A percentile compares a stretch with the other conserved stretches of the same genome.
These are phyloP conservation scores for Acanthamoeba culbertsoni DNA, from an alignment of 208 protist species.

Conservation along the genomic window DNA sequence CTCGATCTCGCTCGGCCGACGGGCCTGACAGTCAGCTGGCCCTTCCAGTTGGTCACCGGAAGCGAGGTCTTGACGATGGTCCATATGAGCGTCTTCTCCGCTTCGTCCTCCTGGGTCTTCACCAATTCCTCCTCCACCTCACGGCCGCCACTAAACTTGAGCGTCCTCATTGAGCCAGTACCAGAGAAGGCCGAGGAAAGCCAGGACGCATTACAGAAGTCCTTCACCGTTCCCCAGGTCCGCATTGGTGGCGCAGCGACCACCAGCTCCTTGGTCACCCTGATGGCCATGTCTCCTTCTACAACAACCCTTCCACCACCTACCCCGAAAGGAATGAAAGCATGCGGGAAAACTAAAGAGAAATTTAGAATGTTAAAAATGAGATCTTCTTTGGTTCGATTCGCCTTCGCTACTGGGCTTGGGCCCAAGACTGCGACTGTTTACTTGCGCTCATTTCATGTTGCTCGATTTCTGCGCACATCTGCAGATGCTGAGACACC, in stretches of 20 bases:
- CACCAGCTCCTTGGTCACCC: not conserved
- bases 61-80: not conserved
- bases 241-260: not conserved
- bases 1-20: not conserved
- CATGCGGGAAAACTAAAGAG: not conserved
- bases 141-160: not conserved
- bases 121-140: not conserved
- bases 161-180: not conserved
- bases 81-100: not conserved
- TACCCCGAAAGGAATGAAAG: not conserved
- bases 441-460: not conserved
- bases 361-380: not conserved
- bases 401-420: not conserved
- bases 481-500: not conserved
- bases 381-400: too few species aligned
- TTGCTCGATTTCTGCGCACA: not conserved
- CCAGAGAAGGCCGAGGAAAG: not conserved
- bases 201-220: not conserved
- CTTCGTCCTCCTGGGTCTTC: not conserved
- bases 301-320: not conserved
- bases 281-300: not conserved
- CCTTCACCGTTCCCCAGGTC: not conserved
- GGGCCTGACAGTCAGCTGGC: not conserved
- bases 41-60: not conserved
- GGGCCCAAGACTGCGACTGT: not conserved